Evolutionary conservation across 768 basidiomycete genomes (phyloP), one percentile per base, ranked within the genome.

Genomic region (Polyporus arcularius): DNA sequence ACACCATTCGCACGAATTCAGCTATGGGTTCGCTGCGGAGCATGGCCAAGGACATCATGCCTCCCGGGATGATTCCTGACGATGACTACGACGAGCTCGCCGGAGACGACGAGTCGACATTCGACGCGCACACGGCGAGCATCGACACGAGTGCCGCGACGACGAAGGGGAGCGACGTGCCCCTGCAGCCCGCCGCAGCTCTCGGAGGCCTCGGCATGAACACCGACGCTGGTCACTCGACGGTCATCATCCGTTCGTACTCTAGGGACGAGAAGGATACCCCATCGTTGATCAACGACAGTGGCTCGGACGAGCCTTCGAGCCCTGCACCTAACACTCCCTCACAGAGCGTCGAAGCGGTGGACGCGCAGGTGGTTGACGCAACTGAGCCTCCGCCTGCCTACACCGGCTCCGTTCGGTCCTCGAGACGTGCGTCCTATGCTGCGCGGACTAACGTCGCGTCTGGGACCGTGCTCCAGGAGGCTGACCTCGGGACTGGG

Each of bases 401-500:
- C 1, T 90, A 90, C 70, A 80, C 80, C 4, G 86, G 88, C 41
- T 88, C 88, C 26, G 72, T 90, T 48, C 84, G 85, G 30, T 77
- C 82, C 10, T 76, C 75, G 32, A 80, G 89, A 46, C 85, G 92
- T 51, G 84, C 91, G 41, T 94, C 92, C 1, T 94, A 92, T 74
- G 87, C 89, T 45, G 88, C 85, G 18, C 84, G 94, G 42, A 84
- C 84, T 54, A 83, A 83, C 43, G 73, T 80, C 16, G 78, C 79
- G 58, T 86, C 83, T 14, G 94, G 94, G 11, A 94, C 92, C 0
- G 78, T 94, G 8, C 76, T 95, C 67, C 83, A 83, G 45, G 87
- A 88, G 67, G 92, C 87, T 11, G 94, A 96, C 73, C 70, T 96
- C n/a, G 94, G 93, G 16, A 90, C 80, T 54, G 94, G 94, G 41